Evolutionary conservation across 495 filamentous ascomycete species (phyloP).

Genomic region (Evernia prunastri): DNA sequence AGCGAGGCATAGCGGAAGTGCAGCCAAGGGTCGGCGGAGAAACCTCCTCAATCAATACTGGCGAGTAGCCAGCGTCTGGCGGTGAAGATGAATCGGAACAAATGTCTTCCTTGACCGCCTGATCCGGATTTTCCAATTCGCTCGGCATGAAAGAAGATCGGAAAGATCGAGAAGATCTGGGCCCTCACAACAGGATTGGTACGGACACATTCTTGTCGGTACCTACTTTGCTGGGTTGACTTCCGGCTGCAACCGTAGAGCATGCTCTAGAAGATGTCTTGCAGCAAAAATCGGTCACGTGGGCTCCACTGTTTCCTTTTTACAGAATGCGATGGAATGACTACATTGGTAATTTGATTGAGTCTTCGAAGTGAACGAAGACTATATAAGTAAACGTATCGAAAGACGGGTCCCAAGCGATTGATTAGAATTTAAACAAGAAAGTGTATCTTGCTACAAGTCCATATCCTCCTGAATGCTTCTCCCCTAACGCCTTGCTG

Average conservation of each 20-base stretch:
- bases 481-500: constrained; percentile 16
- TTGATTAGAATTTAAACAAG: constrained; percentile 5
- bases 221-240: constrained; percentile 3
- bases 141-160: not conserved
- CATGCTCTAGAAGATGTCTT: constrained; percentile 13
- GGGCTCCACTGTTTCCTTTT: constrained; percentile 5
- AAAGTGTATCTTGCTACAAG: constrained; percentile 2
- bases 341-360: not conserved
- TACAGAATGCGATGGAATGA: not conserved
- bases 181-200: not conserved
- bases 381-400: not conserved
- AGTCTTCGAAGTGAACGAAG: not conserved
- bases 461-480: constrained; percentile 2
- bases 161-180: constrained; percentile 7
- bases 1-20: constrained; percentile 5
- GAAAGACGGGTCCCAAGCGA: not conserved
- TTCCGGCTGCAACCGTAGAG: constrained; percentile 19
- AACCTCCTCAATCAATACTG: not conserved
- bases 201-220: not conserved
- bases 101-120: not conserved
- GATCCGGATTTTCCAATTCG: not conserved
- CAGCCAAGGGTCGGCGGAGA: constrained; percentile 7
- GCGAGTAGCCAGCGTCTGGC: not conserved
- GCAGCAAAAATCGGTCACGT: constrained; percentile 19
- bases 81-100: not conserved